These are phyloP conservation scores for Colletotrichum navitas DNA, from an alignment of 2,329 filamentous ascomycete species.

Conservation along the genomic window DNA sequence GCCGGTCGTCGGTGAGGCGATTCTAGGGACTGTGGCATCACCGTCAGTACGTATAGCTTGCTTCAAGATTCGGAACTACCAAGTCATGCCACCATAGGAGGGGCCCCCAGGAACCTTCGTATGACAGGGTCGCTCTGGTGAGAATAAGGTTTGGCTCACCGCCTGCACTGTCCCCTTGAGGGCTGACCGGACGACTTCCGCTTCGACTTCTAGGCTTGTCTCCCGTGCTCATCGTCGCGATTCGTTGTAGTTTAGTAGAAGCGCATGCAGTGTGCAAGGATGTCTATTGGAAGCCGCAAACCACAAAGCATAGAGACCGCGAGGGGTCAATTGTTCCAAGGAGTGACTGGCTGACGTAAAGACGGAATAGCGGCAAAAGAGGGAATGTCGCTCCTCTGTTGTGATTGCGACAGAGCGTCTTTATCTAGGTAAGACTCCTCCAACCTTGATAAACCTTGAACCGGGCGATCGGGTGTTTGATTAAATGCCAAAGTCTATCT, in stretches of 20 bases:
- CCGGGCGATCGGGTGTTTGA: neutral
- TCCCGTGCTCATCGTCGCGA: constrained; percentile 9
- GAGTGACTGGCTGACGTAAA: neutral
- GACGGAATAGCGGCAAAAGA: neutral
- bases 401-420: constrained; percentile 14
- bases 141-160: constrained; percentile 20
- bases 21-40: neutral
- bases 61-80: neutral
- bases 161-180: constrained; percentile 1
- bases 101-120: neutral
- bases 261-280: neutral
- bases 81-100: too few species aligned
- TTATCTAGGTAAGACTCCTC: constrained; percentile 7
- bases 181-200: constrained; percentile 7
- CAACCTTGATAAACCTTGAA: constrained; percentile 3
- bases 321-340: neutral
- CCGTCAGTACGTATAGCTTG: neutral
- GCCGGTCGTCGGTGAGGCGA: neutral
- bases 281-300: neutral
- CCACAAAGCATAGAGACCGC: too few species aligned
- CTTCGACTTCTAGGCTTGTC: constrained; percentile 1
- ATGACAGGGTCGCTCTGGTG: neutral
- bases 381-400: neutral
- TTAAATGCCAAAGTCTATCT: neutral
- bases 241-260: neutral